Evolutionary conservation across 2,329 filamentous ascomycete species (phyloP), one percentile per base, ranked within the genome.

Genomic region (Colletotrichum agaves): DNA sequence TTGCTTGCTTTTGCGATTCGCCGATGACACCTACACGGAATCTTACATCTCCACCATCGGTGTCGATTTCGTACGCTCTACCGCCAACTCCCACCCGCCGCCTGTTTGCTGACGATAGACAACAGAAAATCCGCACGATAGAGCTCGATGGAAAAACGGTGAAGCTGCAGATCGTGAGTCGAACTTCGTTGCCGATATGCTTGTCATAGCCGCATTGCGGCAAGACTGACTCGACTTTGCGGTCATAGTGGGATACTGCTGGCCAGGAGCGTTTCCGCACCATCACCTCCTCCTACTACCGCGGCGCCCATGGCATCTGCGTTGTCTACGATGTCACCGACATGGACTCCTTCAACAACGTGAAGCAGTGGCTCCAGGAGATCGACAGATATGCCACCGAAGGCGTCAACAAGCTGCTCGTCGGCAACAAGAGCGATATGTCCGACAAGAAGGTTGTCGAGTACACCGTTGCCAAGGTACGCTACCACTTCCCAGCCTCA

Each of bases 391-490:
- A 99, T 78, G 96, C 96, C 75, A 99, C 96, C 74, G 96, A 99
- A 84, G 96, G 96, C 73, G 96, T 99, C 78, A 99, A 99, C 90
- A 99, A 99, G 89, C 88, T 99, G 73, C 90, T 99, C 70, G 95
- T 99, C 71, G 96, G 96, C 78, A 99, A 99, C 92, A 99, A 99
- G 92, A 97, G 94, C 84, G 96, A 99, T 92, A 98, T 99, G 94
- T 90, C 95, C 69, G 96, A 99, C 85, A 99, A 99, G 92, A 99
- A 98, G 88, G 96, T 98, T 44, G 96, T 99, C 71, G 96, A 99
- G 83, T 99, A 99, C 89, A 97, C 94, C 72, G 96, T 98, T 74
- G 96, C 96, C 75, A 99, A 99, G 93, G 96, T 98, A 85, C 69
- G 87, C 50, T 31, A 47, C 50, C 27, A 43, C 39, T 15, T 53